These are phyloP conservation scores for Cutaneotrichosporon curvatum DNA, from an alignment of 1,284 basidiomycete species.

Conservation along the genomic window DNA sequence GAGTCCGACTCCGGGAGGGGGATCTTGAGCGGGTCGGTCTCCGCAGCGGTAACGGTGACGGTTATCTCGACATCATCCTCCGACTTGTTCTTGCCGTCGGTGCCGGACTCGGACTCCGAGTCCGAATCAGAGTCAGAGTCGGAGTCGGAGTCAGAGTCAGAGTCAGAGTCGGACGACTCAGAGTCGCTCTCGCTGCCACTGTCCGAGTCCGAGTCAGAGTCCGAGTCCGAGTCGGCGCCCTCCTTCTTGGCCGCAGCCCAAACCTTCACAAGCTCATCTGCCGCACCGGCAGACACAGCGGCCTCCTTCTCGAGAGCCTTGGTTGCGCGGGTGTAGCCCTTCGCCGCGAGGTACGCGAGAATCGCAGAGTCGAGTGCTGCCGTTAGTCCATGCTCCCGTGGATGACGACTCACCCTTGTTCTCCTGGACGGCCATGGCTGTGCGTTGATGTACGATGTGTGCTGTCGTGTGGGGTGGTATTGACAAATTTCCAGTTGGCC, in stretches of 20 bases:
- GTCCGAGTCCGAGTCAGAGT: slow-evolving; percentile 15
- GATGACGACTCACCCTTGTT: slow-evolving; percentile 10
- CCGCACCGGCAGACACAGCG: slow-evolving; percentile 19
- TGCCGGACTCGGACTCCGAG: slow-evolving; percentile 14
- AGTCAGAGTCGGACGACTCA: slow-evolving; percentile 8
- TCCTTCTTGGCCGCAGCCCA: slow-evolving; percentile 21
- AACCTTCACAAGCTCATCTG: slow-evolving; percentile 23
- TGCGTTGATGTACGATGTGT: neutral
- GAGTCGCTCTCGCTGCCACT: slow-evolving; percentile 16
- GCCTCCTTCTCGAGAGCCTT: slow-evolving; percentile 46
- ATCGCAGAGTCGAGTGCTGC: slow-evolving; percentile 43
- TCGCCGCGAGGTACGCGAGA: slow-evolving; percentile 40
- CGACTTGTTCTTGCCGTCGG: slow-evolving; percentile 3
- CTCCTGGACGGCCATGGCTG: slow-evolving; percentile 2
- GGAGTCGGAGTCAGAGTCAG: slow-evolving; percentile 13
- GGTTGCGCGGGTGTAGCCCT: slow-evolving; percentile 39
- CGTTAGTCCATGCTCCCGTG: neutral
- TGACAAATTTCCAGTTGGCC: too few species aligned
- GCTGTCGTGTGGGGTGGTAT: neutral
- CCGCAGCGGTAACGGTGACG: slow-evolving; percentile 1
- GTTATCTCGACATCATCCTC: slow-evolving; percentile 12
- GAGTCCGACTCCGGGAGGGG: slow-evolving; percentile 12
- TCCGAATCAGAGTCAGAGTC: slow-evolving; percentile 15
- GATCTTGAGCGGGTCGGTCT: slow-evolving; percentile 5
- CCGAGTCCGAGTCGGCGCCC: slow-evolving; percentile 12